These are phyloP conservation scores for Liquidambar formosana DNA, from an alignment of 164 flowering plant genomes.

Conservation along the genomic window DNA sequence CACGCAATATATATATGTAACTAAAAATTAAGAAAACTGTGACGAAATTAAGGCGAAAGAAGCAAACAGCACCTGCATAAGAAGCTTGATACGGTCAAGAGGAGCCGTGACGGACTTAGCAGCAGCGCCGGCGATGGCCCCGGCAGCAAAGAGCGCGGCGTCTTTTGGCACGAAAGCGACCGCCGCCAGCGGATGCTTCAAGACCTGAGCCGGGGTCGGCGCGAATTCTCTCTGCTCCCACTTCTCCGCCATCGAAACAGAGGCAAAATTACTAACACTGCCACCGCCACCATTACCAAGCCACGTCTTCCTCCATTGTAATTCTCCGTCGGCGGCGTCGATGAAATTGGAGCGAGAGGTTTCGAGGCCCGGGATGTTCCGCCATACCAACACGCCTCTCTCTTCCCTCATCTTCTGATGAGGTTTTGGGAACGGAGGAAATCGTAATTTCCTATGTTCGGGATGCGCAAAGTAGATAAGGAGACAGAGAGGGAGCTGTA, in stretches of 20 bases:
- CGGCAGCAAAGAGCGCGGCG: conserved; percentile 75
- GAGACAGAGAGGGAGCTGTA: conserved; percentile 16
- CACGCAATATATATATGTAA: not conserved
- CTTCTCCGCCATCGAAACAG: conserved; percentile 42
- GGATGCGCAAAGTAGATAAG: not conserved
- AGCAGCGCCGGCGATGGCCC: conserved; percentile 84
- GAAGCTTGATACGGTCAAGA: conserved; percentile 86
- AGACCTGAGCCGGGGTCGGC: conserved; percentile 57
- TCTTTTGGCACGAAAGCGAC: conserved; percentile 71
- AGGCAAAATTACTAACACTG: conserved; percentile 37
- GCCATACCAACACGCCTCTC: conserved; percentile 32
- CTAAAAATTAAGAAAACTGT: not conserved
- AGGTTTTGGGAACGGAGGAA: not conserved
- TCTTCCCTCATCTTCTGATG: conserved; percentile 31
- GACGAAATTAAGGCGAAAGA: not conserved
- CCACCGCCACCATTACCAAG: conserved; percentile 19
- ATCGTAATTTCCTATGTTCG: not conserved
- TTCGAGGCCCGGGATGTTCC: conserved; percentile 34
- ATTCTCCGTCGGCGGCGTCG: not conserved
- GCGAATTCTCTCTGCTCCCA: conserved; percentile 39
- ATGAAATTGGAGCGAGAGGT: conserved; percentile 4
- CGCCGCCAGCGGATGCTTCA: conserved; percentile 76
- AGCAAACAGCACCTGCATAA: conserved; percentile 63
- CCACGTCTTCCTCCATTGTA: conserved; percentile 16
- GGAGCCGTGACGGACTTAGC: conserved; percentile 88